phyloP scores from a whole-genome alignment of 805 yeast species.

The Candida suzukii region DNA sequence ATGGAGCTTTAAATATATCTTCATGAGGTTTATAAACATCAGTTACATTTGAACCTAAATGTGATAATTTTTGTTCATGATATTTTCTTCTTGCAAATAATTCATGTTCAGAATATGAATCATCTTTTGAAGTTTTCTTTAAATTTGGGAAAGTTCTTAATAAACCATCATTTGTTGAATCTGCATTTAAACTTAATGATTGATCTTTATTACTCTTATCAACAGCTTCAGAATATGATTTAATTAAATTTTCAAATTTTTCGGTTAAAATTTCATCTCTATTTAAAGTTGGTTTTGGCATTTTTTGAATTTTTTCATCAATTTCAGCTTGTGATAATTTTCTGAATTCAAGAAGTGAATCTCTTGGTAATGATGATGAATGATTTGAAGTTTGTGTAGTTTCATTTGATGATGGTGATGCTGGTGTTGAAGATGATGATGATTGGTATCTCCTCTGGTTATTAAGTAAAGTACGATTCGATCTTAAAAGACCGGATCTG shows the following conservation, averaged over 20 bases:
- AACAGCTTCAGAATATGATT: slow-evolving; percentile 7
- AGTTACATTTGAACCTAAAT: slow-evolving; percentile 57
- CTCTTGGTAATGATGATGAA: too few relatives aligned
- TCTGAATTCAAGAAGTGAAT: background rate
- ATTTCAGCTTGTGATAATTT: slow-evolving; percentile 17
- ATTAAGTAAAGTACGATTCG: too few relatives aligned
- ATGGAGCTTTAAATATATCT: slow-evolving; percentile 54
- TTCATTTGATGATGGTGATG: background rate
- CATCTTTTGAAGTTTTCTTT: slow-evolving; percentile 49
- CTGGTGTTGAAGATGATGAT: too few relatives aligned
- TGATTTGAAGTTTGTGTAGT: too few relatives aligned
- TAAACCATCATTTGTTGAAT: slow-evolving; percentile 1
- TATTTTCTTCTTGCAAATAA: slow-evolving; percentile 65
- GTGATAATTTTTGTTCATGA: slow-evolving; percentile 47
- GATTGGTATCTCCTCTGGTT: too few relatives aligned
- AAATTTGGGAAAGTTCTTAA: slow-evolving; percentile 50
- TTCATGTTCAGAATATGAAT: slow-evolving; percentile 73
- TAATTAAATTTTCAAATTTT: slow-evolving; percentile 19
- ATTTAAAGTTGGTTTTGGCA: slow-evolving; percentile 20
- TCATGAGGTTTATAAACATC: slow-evolving; percentile 65
- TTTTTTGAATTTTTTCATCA: slow-evolving; percentile 15
- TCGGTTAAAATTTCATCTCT: slow-evolving; percentile 21
- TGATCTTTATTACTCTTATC: background rate
- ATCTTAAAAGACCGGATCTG: too few relatives aligned
- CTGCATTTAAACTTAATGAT: background rate